Evolutionary conservation across 2,329 filamentous ascomycete species (phyloP).

Genomic region (Claviceps paspali): DNA sequence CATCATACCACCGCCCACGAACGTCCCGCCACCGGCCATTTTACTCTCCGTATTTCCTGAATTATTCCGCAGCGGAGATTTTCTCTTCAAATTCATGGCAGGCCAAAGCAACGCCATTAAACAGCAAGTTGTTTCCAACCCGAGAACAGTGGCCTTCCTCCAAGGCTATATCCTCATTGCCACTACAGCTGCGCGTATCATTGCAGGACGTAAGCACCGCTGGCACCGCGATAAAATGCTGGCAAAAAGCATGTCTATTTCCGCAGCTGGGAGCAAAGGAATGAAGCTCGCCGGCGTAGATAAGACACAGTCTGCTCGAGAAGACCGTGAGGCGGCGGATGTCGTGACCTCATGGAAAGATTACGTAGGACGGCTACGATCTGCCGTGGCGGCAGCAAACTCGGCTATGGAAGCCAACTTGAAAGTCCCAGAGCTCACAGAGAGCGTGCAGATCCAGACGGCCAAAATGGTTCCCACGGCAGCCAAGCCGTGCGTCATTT

Average conservation of each 20-base stretch:
- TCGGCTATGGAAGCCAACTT: slow-evolving; percentile 36
- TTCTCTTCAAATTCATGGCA: slow-evolving; percentile 50
- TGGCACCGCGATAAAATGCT: slow-evolving; percentile 85
- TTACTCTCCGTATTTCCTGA: slow-evolving; percentile 63
- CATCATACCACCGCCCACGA: slow-evolving; percentile 51
- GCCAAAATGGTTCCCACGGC: slow-evolving; percentile 62
- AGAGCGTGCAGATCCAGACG: slow-evolving; percentile 51
- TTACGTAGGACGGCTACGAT: slow-evolving; percentile 59
- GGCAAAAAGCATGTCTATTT: slow-evolving; percentile 78
- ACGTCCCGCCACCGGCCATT: slow-evolving; percentile 77
- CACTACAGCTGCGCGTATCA: slow-evolving; percentile 59
- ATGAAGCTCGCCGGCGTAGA: slow-evolving; percentile 89
- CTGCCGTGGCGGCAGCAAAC: slow-evolving; percentile 53
- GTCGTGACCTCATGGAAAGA: slow-evolving; percentile 61
- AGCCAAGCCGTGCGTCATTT: slow-evolving; percentile 64
- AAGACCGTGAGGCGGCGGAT: slow-evolving; percentile 74
- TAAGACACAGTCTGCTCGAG: slow-evolving; percentile 64
- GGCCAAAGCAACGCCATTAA: slow-evolving; percentile 41
- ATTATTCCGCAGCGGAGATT: slow-evolving; percentile 50
- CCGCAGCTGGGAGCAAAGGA: slow-evolving; percentile 57
- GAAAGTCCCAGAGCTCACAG: slow-evolving; percentile 54
- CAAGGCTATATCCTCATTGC: slow-evolving; percentile 47
- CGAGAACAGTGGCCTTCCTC: slow-evolving; percentile 47
- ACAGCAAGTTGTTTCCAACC: slow-evolving; percentile 47
- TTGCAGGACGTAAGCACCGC: slow-evolving; percentile 69